These are phyloP conservation scores for Penicillium odoratum DNA, from an alignment of 495 filamentous ascomycete genomes.

Conservation along the genomic window DNA sequence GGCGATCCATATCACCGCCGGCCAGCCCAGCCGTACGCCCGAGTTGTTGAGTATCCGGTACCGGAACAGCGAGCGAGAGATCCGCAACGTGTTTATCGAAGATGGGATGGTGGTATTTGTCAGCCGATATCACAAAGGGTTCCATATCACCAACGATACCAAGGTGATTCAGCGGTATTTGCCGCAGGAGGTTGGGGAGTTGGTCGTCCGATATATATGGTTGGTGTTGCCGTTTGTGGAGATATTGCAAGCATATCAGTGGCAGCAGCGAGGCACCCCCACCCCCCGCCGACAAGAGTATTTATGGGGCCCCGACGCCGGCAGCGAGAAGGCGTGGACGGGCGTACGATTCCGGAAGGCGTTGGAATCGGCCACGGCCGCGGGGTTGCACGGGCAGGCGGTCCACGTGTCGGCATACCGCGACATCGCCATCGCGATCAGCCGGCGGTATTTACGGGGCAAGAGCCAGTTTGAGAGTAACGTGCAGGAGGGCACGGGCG, in stretches of 20 bases:
- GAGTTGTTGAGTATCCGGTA: background rate
- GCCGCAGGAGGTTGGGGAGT: background rate
- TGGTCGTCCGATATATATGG: background rate
- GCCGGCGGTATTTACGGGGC: background rate
- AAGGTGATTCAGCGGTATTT: background rate
- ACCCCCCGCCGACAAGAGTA: background rate
- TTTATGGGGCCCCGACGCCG: background rate
- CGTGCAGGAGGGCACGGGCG: background rate
- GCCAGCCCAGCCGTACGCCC: background rate
- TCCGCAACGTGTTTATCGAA: background rate
- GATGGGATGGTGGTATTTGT: background rate
- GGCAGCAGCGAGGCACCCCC: background rate
- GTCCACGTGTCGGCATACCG: background rate
- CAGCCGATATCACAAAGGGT: background rate
- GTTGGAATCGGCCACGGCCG: background rate
- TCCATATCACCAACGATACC: background rate
- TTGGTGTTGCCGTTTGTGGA: background rate
- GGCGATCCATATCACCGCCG: background rate
- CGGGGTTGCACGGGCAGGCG: background rate
- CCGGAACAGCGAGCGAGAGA: background rate
- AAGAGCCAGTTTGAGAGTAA: constrained; percentile 1
- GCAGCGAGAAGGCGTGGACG: background rate
- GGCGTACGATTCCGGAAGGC: background rate
- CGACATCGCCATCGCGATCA: background rate
- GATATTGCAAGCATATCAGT: background rate